phyloP scores from a whole-genome alignment of 2,329 filamentous ascomycete genomes.

The Akanthomyces dipterigenus region DNA sequence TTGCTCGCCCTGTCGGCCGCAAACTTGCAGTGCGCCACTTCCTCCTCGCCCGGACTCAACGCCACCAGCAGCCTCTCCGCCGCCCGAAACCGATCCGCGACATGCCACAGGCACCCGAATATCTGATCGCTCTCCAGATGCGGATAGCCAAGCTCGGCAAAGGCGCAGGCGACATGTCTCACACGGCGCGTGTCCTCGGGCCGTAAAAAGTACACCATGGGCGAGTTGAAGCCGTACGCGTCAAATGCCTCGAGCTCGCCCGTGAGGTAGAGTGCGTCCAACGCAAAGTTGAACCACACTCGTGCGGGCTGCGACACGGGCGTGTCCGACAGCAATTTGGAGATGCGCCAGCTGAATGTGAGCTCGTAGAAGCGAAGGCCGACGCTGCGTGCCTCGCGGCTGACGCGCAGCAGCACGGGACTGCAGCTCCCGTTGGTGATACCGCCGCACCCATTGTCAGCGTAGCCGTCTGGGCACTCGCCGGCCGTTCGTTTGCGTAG shows the following conservation, averaged over 20 bases:
- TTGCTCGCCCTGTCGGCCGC: background rate
- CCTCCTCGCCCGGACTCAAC: constrained; percentile 32
- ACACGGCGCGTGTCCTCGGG: constrained; percentile 38
- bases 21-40: constrained; percentile 16
- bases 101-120: constrained; percentile 41
- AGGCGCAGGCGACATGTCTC: constrained; percentile 36
- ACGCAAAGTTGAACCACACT: constrained; percentile 42
- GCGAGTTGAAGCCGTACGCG: constrained; percentile 38
- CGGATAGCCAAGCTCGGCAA: constrained; percentile 37
- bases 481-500: constrained; percentile 19
- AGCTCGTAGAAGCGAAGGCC: constrained; percentile 38
- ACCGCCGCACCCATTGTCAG: constrained; percentile 11
- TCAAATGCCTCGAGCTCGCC: constrained; percentile 44
- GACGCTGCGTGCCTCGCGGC: constrained; percentile 35
- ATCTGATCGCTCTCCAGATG: constrained; percentile 37
- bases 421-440: constrained; percentile 13
- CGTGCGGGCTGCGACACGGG: constrained; percentile 29
- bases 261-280: constrained; percentile 40
- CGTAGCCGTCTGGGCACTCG: constrained; percentile 9
- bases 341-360: constrained; percentile 41
- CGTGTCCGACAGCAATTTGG: constrained; percentile 30
- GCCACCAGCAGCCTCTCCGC: constrained; percentile 33
- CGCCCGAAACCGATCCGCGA: constrained; percentile 37
- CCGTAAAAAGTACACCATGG: constrained; percentile 42
- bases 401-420: constrained; percentile 39